A percentile compares a stretch with the other conserved stretches of the same genome.
These are phyloP conservation scores for Eutypella sp. DNA, from an alignment of 2,329 filamentous ascomycete species.

Conservation along the genomic window DNA sequence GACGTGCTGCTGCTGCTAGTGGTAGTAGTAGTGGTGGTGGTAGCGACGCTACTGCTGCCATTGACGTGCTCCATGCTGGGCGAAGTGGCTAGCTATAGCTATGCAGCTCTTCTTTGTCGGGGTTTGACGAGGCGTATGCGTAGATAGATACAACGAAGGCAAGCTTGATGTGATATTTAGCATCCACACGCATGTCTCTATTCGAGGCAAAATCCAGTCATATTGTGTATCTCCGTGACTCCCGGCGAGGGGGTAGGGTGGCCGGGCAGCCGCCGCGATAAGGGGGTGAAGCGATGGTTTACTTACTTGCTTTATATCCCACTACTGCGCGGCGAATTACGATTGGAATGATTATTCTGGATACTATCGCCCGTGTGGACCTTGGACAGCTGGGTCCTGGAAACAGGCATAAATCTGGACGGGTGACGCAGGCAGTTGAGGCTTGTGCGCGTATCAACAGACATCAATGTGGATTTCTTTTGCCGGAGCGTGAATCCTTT, in stretches of 20 bases:
- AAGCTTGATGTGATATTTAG: no score
- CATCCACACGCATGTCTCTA: no score
- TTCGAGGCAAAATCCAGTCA: no score
- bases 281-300: no score
- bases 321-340: no score
- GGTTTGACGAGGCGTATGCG: no score
- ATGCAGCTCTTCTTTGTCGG: not conserved
- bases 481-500: no score
- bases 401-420: slow-evolving; percentile 53
- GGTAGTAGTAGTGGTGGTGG: not conserved
- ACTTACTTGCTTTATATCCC: slow-evolving; percentile 26
- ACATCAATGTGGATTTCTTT: slow-evolving; percentile 52
- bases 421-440: slow-evolving; percentile 53
- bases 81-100: slow-evolving; percentile 9
- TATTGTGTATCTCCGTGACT: no score
- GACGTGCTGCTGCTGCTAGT: not conserved
- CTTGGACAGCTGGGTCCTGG: slow-evolving; percentile 49
- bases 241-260: no score
- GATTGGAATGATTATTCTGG: slow-evolving; percentile 51
- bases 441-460: slow-evolving; percentile 52
- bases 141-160: no score
- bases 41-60: slow-evolving; percentile 19
- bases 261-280: no score
- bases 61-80: slow-evolving; percentile 40
- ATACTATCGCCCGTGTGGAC: slow-evolving; percentile 54